Evolutionary conservation across 371 early-diverging fungal genomes (phyloP).

Genomic region (Chytridium lagenaria): DNA sequence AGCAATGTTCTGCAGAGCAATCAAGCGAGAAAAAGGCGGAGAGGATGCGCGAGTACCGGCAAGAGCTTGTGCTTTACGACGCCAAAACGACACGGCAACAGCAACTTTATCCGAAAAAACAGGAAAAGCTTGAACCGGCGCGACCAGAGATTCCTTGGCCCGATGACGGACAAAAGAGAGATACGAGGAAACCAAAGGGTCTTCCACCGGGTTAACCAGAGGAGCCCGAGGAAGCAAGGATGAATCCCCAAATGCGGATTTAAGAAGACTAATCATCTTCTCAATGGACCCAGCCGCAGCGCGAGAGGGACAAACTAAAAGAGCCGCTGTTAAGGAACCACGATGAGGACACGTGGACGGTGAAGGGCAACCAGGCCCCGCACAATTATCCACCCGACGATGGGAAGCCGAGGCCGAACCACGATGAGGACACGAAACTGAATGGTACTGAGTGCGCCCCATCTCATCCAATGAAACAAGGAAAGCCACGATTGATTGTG

Average conservation of each 20-base stretch:
- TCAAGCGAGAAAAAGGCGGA: neutral
- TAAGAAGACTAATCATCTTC: neutral
- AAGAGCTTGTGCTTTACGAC: neutral
- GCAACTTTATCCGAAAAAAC: neutral
- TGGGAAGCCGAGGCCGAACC: neutral
- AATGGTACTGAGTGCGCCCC: neutral
- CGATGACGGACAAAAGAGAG: neutral
- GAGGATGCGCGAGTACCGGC: neutral
- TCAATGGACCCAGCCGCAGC: neutral
- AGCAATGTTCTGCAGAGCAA: neutral
- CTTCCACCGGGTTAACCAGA: neutral
- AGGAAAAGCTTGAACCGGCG: neutral
- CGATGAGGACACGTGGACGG: neutral
- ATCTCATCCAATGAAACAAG: too few species aligned
- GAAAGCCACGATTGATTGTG: too few species aligned
- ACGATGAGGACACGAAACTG: neutral
- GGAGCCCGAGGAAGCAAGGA: neutral
- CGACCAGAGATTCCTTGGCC: neutral
- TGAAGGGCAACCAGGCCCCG: neutral
- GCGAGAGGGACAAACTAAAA: neutral
- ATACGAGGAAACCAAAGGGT: neutral
- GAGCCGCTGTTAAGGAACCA: neutral
- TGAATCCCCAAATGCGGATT: neutral
- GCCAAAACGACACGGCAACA: neutral
- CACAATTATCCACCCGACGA: neutral